Percentiles rank a stretch among this genome's conserved stretches.
These are phyloP conservation scores for Lophiotrema nucula DNA, from an alignment of 495 filamentous ascomycete species.

Conservation along the genomic window DNA sequence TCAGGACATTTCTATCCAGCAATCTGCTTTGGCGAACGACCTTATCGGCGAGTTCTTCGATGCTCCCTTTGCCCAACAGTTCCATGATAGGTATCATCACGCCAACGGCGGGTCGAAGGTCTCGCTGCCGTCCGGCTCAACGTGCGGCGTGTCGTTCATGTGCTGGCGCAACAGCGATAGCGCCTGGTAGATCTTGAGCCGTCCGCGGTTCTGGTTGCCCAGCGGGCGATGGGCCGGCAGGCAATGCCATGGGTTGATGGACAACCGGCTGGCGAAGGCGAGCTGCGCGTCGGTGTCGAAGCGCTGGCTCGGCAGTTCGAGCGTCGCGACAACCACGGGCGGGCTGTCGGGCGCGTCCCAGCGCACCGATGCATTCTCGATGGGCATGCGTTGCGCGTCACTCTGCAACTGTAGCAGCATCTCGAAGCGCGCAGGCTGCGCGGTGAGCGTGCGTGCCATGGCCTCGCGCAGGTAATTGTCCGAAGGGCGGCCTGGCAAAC, in stretches of 20 bases:
- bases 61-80: conserved; percentile 2
- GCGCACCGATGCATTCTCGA: conserved; percentile 16
- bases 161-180: conserved; percentile 19
- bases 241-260: conserved; percentile 19
- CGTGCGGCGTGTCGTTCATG: conserved; percentile 19
- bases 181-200: conserved; percentile 19
- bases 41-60: neutral
- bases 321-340: conserved; percentile 12
- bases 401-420: conserved; percentile 12
- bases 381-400: conserved; percentile 10
- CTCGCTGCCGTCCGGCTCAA: conserved; percentile 17
- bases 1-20: neutral
- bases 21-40: neutral
- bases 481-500: conserved; percentile 12
- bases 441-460: conserved; percentile 14
- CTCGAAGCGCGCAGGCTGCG: conserved; percentile 13
- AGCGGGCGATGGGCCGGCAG: conserved; percentile 17
- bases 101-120: conserved; percentile 15
- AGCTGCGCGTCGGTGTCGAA: conserved; percentile 12
- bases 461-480: conserved; percentile 14
- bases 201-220: conserved; percentile 21
- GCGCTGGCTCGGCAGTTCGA: conserved; percentile 15
- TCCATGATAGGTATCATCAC: conserved; percentile 3
- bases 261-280: conserved; percentile 16
- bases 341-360: conserved; percentile 13